phyloP scores from a whole-genome alignment of 2,329 filamentous ascomycete species.

The Botryosphaeria agaves region DNA sequence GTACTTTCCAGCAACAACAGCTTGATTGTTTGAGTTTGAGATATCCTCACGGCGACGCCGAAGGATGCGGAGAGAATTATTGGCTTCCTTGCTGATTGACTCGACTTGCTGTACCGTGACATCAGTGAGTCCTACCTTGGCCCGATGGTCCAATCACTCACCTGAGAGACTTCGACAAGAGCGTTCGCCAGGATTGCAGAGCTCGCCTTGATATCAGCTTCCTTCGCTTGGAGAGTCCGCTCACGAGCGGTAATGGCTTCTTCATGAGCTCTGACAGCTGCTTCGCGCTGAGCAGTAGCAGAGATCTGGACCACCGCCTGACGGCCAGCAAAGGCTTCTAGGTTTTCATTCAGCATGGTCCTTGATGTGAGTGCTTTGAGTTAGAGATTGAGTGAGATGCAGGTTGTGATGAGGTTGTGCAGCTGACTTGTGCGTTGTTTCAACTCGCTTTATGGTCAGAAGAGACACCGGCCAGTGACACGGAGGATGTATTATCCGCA shows the following conservation, averaged over 20 bases:
- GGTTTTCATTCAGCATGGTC: no score
- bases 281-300: not conserved
- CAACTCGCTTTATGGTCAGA: no score
- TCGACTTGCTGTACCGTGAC: not conserved
- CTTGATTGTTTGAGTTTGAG: no score
- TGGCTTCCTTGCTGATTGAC: not conserved
- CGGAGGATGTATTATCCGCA: not conserved
- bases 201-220: not conserved
- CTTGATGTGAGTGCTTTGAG: no score
- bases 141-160: not conserved
- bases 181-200: not conserved
- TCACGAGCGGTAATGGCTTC: not conserved
- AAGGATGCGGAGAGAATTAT: not conserved
- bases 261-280: not conserved
- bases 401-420: no score
- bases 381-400: no score
- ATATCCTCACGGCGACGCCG: not conserved
- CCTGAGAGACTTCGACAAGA: not conserved
- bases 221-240: not conserved
- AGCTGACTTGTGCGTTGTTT: no score
- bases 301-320: not conserved
- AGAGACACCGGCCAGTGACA: no score
- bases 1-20: no score
- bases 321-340: not conserved
- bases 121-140: not conserved